phyloP scores from a whole-genome alignment of 148 eudicot species.

The Rhododendron ferrugineum region DNA sequence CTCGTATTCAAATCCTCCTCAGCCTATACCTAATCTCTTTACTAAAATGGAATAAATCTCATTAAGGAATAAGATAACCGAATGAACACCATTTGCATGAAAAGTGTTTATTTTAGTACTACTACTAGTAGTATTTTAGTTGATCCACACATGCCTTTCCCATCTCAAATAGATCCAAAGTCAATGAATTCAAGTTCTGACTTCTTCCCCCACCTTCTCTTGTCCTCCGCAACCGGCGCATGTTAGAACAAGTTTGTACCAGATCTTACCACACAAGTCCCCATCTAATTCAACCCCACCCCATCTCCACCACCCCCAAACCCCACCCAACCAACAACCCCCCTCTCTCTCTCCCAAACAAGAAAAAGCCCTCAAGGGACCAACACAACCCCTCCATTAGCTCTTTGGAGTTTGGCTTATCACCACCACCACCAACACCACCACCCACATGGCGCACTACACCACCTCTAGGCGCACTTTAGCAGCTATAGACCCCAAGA shows the following conservation, averaged over 20 bases:
- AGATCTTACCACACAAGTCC: conserved; percentile 14
- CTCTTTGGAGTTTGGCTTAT: conserved; percentile 6
- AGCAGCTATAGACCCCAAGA: conserved; percentile 24
- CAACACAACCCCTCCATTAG: neutral
- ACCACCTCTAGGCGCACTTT: conserved; percentile 39
- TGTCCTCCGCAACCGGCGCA: conserved; percentile 31
- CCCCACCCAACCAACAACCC: neutral
- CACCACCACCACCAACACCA: conserved; percentile 8
- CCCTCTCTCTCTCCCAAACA: conserved; percentile 1
- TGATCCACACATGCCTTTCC: neutral
- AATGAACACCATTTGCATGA: neutral
- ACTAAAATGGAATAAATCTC: neutral
- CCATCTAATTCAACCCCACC: conserved; percentile 6
- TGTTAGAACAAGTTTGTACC: conserved; percentile 13
- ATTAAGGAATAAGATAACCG: no score
- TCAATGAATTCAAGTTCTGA: conserved; percentile 13
- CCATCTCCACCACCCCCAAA: neutral
- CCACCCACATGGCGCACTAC: conserved; percentile 28
- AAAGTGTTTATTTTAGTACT: neutral
- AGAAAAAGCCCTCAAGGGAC: neutral
- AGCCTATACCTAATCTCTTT: no score
- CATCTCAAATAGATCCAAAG: conserved; percentile 17
- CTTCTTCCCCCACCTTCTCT: conserved; percentile 8
- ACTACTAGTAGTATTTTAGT: neutral
- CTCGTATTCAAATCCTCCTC: neutral